These are phyloP conservation scores for Tripterygium wilfordii DNA, from an alignment of 177 flowering plant species.

Conservation along the genomic window DNA sequence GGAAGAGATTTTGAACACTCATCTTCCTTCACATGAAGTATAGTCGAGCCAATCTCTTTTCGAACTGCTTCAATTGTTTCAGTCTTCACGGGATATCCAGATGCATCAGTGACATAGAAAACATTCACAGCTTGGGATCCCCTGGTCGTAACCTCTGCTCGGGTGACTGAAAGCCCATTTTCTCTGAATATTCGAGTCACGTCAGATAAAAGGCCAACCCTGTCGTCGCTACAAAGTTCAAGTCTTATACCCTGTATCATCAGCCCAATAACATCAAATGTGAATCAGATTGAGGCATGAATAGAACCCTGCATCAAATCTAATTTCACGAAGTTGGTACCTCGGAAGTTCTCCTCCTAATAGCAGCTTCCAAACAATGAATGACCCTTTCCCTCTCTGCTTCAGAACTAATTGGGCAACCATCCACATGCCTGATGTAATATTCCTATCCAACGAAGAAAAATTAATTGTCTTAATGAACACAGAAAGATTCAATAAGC, in stretches of 20 bases:
- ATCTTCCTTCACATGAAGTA: constrained; percentile 69
- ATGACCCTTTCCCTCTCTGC: constrained; percentile 86
- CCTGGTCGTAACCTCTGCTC: constrained; percentile 86
- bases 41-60: constrained; percentile 56
- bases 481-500: no score
- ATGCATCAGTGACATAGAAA: constrained; percentile 80
- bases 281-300: neutral
- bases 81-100: constrained; percentile 64
- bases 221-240: constrained; percentile 78
- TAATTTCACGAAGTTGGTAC: constrained; percentile 24
- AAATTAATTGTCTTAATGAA: no score
- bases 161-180: constrained; percentile 75
- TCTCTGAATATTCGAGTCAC: constrained; percentile 93
- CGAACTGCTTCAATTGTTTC: constrained; percentile 77
- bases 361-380: constrained; percentile 85
- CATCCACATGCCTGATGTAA: constrained; percentile 83
- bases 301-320: neutral
- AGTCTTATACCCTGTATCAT: constrained; percentile 69
- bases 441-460: constrained; percentile 48
- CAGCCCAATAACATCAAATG: constrained; percentile 1
- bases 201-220: constrained; percentile 71
- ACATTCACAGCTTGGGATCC: constrained; percentile 81
- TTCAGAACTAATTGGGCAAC: constrained; percentile 80
- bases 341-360: constrained; percentile 72
- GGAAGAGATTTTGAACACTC: constrained; percentile 36